Conservation (phyloP, 2,329 filamentous ascomycete genomes). For the Colletotrichum scovillei region DNA sequence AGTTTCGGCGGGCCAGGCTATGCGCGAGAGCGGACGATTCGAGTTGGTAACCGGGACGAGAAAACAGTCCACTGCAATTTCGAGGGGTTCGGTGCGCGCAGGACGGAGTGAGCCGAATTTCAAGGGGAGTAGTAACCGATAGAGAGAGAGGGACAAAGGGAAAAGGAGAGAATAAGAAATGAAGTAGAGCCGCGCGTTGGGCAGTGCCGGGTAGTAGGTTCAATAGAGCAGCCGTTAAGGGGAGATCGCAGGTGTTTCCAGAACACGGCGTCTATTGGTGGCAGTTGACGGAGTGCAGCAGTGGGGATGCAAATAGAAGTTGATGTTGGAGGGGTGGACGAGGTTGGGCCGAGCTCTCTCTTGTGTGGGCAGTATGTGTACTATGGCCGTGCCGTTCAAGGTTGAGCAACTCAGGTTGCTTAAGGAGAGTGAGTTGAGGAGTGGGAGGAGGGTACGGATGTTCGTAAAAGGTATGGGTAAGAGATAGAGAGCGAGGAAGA, state of each 20-base stretch:
- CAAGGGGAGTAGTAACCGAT: not conserved
- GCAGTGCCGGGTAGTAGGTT: constrained; percentile 1
- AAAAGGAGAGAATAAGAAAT: constrained; percentile 19
- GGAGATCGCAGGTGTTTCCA: constrained; percentile 35
- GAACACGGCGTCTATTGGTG: constrained; percentile 36
- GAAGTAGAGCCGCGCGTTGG: constrained; percentile 7
- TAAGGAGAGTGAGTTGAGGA: constrained; percentile 24
- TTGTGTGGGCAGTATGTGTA: not conserved
- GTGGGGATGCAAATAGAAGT: constrained; percentile 1
- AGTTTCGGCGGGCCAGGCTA: constrained; percentile 47
- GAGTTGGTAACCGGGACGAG: constrained; percentile 1
- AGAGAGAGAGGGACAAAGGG: not conserved
- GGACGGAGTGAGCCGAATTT: not conserved
- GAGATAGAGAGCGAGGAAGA: constrained; percentile 21
- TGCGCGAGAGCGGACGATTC: constrained; percentile 35
- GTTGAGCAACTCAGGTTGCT: not conserved
- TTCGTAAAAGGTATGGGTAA: not conserved
- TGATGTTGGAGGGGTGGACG: not conserved
- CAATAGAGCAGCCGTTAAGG: constrained; percentile 27
- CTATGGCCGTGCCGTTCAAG: not conserved
- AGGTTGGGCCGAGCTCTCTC: not conserved
- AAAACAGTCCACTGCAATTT: constrained; percentile 35
- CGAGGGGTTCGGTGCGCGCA: constrained; percentile 19
- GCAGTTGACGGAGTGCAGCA: constrained; percentile 4
- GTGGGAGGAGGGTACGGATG: not conserved